Percentiles rank a stretch among this genome's conserved stretches.
Evolutionary conservation across 148 eudicot species (phyloP).

Genomic region (Rhododendron vialii): DNA sequence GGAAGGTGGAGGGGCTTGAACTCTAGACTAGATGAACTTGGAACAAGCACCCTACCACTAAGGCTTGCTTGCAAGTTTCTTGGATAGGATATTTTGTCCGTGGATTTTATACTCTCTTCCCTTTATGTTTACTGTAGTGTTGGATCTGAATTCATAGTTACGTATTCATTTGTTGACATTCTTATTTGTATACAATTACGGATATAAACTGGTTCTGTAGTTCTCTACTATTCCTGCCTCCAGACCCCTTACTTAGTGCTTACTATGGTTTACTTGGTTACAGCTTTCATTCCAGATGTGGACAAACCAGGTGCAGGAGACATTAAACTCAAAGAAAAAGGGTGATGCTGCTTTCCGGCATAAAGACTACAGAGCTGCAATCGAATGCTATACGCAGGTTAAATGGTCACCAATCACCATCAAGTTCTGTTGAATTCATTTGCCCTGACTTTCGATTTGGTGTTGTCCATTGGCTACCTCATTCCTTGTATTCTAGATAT

Average conservation of each 20-base stretch:
- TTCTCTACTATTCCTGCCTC: not conserved
- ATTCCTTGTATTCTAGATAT: not conserved
- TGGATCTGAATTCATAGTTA: not conserved
- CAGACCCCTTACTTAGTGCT: not conserved
- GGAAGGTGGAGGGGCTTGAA: not conserved
- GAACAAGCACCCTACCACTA: not conserved
- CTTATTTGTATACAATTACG: not conserved
- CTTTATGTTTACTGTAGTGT: not conserved
- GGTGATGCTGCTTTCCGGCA: conserved; percentile 88
- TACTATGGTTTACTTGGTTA: conserved; percentile 14
- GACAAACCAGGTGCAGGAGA: conserved; percentile 98
- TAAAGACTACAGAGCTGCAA: conserved; percentile 70
- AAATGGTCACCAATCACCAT: not conserved
- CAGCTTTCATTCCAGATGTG: conserved; percentile 99
- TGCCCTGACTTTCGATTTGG: not conserved
- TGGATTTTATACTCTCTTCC: not conserved
- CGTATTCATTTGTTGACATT: too few relatives aligned
- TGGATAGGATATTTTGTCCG: not conserved
- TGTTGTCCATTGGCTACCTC: not conserved
- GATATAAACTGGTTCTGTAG: not conserved
- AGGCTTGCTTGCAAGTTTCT: not conserved
- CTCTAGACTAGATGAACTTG: not conserved
- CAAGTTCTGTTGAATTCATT: not conserved
- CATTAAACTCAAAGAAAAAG: conserved; percentile 84
- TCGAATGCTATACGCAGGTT: conserved; percentile 80